phyloP scores from a whole-genome alignment of 2,329 filamentous ascomycete genomes.

The Emergomyces pasteurianus region DNA sequence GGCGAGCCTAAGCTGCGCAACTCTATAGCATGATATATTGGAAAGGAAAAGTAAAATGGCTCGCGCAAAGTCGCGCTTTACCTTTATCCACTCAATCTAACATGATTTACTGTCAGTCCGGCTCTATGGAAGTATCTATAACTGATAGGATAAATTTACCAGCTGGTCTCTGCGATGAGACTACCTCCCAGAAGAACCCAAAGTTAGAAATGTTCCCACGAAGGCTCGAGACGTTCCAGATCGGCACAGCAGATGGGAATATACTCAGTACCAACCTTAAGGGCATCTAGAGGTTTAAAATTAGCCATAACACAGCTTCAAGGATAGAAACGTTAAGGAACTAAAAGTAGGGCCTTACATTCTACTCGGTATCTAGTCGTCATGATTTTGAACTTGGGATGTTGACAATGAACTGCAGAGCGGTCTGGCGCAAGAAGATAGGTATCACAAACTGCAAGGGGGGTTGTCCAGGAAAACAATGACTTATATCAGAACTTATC shows the following conservation, averaged over 20 bases:
- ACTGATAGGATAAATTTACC: conserved; percentile 34
- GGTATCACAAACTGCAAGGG: not conserved
- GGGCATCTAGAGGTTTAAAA: conserved; percentile 41
- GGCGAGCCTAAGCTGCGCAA: not conserved
- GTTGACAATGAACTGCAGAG: not conserved
- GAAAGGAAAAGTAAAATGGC: conserved; percentile 10
- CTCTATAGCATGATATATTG: not conserved
- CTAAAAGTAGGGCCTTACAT: conserved; percentile 41
- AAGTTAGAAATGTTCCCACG: conserved; percentile 1
- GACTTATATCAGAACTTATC: not conserved
- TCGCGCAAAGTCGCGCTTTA: conserved; percentile 18
- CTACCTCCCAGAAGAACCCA: conserved; percentile 43
- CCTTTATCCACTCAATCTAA: conserved; percentile 84
- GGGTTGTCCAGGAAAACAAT: not conserved
- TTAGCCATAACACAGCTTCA: not conserved
- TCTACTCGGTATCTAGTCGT: conserved; percentile 49
- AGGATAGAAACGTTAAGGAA: not conserved
- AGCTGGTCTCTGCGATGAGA: conserved; percentile 86
- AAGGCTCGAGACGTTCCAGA: not conserved
- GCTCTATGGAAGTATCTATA: not conserved
- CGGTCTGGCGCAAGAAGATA: not conserved
- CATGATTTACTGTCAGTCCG: conserved; percentile 6
- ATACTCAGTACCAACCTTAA: conserved; percentile 39
- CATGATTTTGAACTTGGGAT: conserved; percentile 18
- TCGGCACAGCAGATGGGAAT: not conserved